These are phyloP conservation scores for Coemansia aciculifera DNA, from an alignment of 192 early-diverging fungal genomes.

Conservation along the genomic window DNA sequence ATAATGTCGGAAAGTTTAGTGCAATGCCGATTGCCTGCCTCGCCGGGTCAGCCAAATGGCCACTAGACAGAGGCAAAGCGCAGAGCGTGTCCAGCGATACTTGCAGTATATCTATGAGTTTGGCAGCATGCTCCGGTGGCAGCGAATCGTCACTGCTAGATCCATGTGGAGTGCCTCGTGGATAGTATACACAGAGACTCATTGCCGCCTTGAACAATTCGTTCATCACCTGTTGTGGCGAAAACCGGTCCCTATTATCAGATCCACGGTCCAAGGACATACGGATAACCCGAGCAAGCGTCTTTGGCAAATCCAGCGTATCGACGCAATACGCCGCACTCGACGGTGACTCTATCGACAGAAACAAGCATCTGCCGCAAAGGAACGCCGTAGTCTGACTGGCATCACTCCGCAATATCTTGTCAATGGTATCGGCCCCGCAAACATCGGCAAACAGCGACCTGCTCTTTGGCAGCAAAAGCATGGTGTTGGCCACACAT, in stretches of 20 bases:
- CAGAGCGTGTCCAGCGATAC: conserved; percentile 18
- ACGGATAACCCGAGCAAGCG: conserved; percentile 13
- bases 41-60: conserved; percentile 23
- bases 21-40: conserved; percentile 42
- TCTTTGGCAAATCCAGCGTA: conserved; percentile 17
- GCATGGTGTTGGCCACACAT: conserved; percentile 50
- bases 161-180: not conserved
- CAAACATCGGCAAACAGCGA: not conserved
- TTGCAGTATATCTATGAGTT: conserved; percentile 22
- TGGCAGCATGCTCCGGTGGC: conserved; percentile 21
- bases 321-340: conserved; percentile 20
- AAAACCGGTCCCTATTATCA: conserved; percentile 13
- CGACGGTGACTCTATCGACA: conserved; percentile 18
- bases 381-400: conserved; percentile 21
- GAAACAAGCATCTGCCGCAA: conserved; percentile 37
- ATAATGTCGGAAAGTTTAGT: conserved; percentile 33
- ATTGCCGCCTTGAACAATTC: conserved; percentile 48
- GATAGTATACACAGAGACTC: conserved; percentile 28
- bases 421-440: not conserved
- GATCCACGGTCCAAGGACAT: conserved; percentile 1
- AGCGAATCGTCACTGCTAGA: conserved; percentile 21
- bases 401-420: not conserved
- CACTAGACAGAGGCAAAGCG: conserved; percentile 6
- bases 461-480: conserved; percentile 28
- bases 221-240: conserved; percentile 27